Conservation (phyloP, 1,284 basidiomycete species). For the Coriolopsis trogii region DNA sequence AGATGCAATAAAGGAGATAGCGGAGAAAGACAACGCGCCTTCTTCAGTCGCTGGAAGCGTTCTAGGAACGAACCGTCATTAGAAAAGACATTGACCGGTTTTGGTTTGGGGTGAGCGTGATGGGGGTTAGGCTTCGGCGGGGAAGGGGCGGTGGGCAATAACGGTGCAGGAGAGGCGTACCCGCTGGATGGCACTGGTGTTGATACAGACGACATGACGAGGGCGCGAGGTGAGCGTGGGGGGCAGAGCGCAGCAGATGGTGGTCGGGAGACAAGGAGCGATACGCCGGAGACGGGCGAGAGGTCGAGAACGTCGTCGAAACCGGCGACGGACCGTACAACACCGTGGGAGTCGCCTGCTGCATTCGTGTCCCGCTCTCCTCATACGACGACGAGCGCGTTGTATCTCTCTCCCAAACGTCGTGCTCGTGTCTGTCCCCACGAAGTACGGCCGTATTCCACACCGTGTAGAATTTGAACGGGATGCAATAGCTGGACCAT, state of each 20-base stretch:
- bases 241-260: not conserved
- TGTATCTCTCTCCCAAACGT: too few relatives aligned
- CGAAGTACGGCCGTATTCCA: too few relatives aligned
- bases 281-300: not conserved
- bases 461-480: too few relatives aligned
- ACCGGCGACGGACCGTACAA: too few relatives aligned
- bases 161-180: conserved; percentile 34
- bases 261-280: conserved; percentile 7
- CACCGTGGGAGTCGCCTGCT: too few relatives aligned
- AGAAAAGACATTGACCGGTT: conserved; percentile 57
- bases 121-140: conserved; percentile 29
- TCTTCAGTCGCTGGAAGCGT: conserved; percentile 55
- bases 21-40: conserved; percentile 47
- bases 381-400: too few relatives aligned
- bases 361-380: too few relatives aligned
- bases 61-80: conserved; percentile 63
- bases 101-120: conserved; percentile 38
- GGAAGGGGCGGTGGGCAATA: conserved; percentile 25
- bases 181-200: conserved; percentile 31
- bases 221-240: not conserved
- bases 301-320: conserved; percentile 15
- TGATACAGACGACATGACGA: conserved; percentile 28
- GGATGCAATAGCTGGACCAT: too few relatives aligned
- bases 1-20: not conserved
- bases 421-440: too few relatives aligned